Evolutionary conservation across 2,329 filamentous ascomycete species (phyloP).

Genomic region (Apiospora saccharicola): DNA sequence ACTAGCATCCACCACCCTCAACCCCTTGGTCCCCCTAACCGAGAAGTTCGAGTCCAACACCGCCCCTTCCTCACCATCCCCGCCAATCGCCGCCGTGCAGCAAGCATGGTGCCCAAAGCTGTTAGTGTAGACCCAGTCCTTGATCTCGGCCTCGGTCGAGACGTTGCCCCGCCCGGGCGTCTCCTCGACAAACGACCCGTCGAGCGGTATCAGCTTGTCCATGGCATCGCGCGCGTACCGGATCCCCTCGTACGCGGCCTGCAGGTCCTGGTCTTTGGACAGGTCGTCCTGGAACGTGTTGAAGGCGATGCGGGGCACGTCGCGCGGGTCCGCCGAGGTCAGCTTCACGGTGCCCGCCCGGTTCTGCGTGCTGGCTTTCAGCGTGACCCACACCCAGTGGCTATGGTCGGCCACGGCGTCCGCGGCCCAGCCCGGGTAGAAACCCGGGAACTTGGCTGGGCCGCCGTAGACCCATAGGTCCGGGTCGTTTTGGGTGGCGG

Average conservation of each 20-base stretch:
- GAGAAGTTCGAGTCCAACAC: conserved; percentile 26
- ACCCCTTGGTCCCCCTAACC: conserved; percentile 24
- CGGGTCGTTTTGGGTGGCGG: conserved; percentile 51
- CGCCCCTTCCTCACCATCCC: conserved; percentile 24
- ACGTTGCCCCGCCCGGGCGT: conserved; percentile 23
- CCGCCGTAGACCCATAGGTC: conserved; percentile 47
- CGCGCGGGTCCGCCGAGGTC: conserved; percentile 32
- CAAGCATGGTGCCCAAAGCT: conserved; percentile 29
- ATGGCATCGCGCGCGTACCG: conserved; percentile 29
- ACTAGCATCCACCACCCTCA: conserved; percentile 27
- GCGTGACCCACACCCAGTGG: conserved; percentile 33
- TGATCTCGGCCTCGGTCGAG: conserved; percentile 22
- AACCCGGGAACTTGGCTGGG: conserved; percentile 29
- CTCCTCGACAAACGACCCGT: conserved; percentile 33
- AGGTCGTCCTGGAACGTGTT: conserved; percentile 29
- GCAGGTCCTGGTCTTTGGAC: conserved; percentile 30
- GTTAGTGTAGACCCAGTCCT: conserved; percentile 24
- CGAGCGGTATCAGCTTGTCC: conserved; percentile 31
- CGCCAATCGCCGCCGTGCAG: conserved; percentile 27
- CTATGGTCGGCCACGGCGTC: conserved; percentile 24
- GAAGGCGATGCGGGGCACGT: conserved; percentile 33
- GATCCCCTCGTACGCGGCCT: conserved; percentile 33
- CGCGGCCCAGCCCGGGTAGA: conserved; percentile 30
- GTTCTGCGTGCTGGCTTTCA: conserved; percentile 37
- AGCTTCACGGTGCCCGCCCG: conserved; percentile 35